phyloP scores from a whole-genome alignment of 805 yeast species.

The Lipomyces japonicus region DNA sequence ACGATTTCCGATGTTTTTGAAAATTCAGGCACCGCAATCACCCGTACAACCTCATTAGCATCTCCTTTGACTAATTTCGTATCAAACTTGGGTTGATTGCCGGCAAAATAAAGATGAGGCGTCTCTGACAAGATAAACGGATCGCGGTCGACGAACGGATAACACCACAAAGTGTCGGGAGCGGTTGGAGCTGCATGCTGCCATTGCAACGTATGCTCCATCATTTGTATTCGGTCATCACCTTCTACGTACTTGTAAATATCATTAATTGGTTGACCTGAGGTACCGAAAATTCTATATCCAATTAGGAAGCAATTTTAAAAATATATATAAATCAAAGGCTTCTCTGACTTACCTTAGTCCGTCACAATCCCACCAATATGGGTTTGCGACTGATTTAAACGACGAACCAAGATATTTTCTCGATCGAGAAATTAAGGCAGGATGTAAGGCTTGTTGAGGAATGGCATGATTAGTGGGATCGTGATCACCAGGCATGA shows the following conservation, averaged over 20 bases:
- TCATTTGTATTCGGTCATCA: constrained; percentile 47
- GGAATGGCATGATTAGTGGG: constrained; percentile 84
- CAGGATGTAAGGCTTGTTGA: constrained; percentile 82
- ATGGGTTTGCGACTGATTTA: constrained; percentile 64
- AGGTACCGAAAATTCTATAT: constrained; percentile 57
- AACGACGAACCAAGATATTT: constrained; percentile 43
- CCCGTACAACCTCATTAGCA: constrained; percentile 43
- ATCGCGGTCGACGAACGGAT: constrained; percentile 71
- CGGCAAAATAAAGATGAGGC: constrained; percentile 84
- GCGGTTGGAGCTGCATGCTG: constrained; percentile 90
- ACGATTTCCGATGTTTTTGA: constrained; percentile 60
- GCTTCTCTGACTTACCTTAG: constrained; percentile 27
- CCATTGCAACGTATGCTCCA: constrained; percentile 73
- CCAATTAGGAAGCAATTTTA: not conserved
- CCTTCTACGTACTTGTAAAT: constrained; percentile 60
- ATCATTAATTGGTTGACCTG: constrained; percentile 84
- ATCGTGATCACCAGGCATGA: constrained; percentile 83
- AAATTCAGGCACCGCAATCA: constrained; percentile 72
- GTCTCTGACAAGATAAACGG: constrained; percentile 74
- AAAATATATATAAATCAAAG: not conserved
- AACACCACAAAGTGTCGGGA: constrained; percentile 87
- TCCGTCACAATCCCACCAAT: constrained; percentile 59
- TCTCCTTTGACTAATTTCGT: constrained; percentile 43
- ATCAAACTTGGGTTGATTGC: constrained; percentile 70
- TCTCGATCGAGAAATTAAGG: constrained; percentile 55